These are phyloP conservation scores for Apiospora koreana DNA, from an alignment of 2,329 filamentous ascomycete genomes.

Conservation along the genomic window DNA sequence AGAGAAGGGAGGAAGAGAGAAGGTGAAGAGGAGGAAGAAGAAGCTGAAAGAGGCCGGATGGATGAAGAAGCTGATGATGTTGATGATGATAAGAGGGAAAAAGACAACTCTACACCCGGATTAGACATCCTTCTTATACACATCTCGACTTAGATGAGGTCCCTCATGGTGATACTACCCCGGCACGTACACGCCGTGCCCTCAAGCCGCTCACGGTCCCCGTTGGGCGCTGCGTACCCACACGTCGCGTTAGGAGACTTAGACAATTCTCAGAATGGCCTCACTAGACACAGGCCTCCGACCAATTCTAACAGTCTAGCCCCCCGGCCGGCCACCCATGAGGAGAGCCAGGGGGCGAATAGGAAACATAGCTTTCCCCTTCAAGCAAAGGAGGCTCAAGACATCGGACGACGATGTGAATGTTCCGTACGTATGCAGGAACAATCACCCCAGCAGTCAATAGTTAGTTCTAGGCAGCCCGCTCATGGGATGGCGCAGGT, in stretches of 20 bases:
- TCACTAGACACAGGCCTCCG: not conserved
- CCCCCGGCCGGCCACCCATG: not conserved
- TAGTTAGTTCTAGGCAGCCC: not conserved
- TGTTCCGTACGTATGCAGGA: not conserved
- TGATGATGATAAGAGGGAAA: slow-evolving; percentile 22
- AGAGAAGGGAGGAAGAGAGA: slow-evolving; percentile 11
- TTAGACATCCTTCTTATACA: slow-evolving; percentile 24
- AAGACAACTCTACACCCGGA: slow-evolving; percentile 14
- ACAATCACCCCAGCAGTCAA: not conserved
- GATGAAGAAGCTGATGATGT: slow-evolving; percentile 19
- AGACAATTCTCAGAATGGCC: not conserved
- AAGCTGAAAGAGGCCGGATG: slow-evolving; percentile 8
- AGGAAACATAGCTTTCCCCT: not conserved
- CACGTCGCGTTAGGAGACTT: not conserved
- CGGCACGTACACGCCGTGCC: slow-evolving; percentile 7
- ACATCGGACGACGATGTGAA: not conserved
- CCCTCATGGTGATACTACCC: not conserved
- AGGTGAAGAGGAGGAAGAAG: slow-evolving; percentile 17
- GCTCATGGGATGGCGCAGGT: not conserved
- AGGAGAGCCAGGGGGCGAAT: not conserved
- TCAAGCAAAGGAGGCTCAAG: not conserved
- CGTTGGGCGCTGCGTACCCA: not conserved
- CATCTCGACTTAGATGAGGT: slow-evolving; percentile 14
- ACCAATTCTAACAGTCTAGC: not conserved
- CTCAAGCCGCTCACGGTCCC: slow-evolving; percentile 8